These are phyloP conservation scores for Capsicum pubescens DNA, from an alignment of 257 asterid species.

Conservation along the genomic window DNA sequence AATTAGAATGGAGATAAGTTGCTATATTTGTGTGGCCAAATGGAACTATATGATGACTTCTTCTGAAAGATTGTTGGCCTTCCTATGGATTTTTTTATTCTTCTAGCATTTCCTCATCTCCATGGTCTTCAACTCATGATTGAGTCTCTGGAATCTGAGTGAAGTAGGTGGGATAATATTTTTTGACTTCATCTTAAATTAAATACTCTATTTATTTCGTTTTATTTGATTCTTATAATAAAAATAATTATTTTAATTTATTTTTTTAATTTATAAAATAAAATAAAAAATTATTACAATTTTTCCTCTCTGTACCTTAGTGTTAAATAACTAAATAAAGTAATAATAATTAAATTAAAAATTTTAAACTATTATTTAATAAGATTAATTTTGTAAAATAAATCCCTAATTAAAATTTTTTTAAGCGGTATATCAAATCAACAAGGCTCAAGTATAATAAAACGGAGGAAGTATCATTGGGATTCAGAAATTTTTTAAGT, in stretches of 20 bases:
- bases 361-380: too few relatives aligned
- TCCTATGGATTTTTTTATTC: neutral
- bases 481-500: neutral
- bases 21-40: neutral
- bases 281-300: too few relatives aligned
- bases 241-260: too few relatives aligned
- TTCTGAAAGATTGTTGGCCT: neutral
- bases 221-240: too few relatives aligned
- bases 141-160: constrained; percentile 17
- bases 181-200: neutral
- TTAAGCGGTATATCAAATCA: too few relatives aligned
- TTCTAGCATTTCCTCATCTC: neutral
- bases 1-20: neutral
- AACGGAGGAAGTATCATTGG: neutral
- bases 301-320: too few relatives aligned
- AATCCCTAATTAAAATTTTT: too few relatives aligned
- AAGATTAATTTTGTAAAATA: too few relatives aligned
- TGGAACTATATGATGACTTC: neutral
- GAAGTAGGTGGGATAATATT: neutral
- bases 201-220: neutral
- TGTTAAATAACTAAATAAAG: too few relatives aligned
- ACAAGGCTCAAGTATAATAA: too few relatives aligned
- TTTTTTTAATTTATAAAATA: too few relatives aligned
- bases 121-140: constrained; percentile 6
- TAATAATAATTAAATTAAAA: too few relatives aligned